Base-by-base conservation (phyloP, 2,329 filamentous ascomycete species). In the Stachybotrys chartarum region DNA sequence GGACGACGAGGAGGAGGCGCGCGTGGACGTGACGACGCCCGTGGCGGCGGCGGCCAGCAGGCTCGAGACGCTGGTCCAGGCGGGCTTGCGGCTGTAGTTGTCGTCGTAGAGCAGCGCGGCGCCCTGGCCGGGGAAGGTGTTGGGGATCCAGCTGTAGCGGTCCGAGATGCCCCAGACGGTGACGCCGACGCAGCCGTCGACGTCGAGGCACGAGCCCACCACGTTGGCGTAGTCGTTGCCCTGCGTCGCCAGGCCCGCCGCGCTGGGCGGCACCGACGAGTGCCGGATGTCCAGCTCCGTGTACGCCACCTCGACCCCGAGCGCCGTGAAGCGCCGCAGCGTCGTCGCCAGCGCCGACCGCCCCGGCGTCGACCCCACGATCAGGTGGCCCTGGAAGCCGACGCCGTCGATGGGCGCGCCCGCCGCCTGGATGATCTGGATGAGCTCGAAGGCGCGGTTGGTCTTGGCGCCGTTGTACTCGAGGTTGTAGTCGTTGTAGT, bases 251-350 rank as follows among this genome's bases (percentile, higher is more conserved):
- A 75, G 65, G 32, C 71, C 71, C 1, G 70, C 63, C 1, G 66
- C 63, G 4, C 69, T 74, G 4, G 76, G 66, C 0, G 82, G 80
- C 12, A 83, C 65, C 6, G 63, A 65, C 1, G 65, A 63, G 55
- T 78, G 76, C 32, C 82, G 74, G 57, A 86, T 79, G 63, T 86
- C 83, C 24, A 86, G 70, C 70, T 86, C 83, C 1, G 83, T 86
- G 64, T 83, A 76, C 6, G 81, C 81, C 5, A 84, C 78, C 57
- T 86, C 82, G 5, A 83, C 68, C 6, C 75, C 76, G 1, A 81
- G 73, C 1, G 71, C 69, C 2, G 75, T 74, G 70, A 82, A 86
- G 47, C 75, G 70, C 51, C 71, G 63, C 54, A 84, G 77, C 14
- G 76, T 74, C 0, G 72, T 70, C 35, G 71, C 70, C 49, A 80